Evolutionary conservation across 2,329 filamentous ascomycete species (phyloP).

Genomic region (Aspergillus glaucus): DNA sequence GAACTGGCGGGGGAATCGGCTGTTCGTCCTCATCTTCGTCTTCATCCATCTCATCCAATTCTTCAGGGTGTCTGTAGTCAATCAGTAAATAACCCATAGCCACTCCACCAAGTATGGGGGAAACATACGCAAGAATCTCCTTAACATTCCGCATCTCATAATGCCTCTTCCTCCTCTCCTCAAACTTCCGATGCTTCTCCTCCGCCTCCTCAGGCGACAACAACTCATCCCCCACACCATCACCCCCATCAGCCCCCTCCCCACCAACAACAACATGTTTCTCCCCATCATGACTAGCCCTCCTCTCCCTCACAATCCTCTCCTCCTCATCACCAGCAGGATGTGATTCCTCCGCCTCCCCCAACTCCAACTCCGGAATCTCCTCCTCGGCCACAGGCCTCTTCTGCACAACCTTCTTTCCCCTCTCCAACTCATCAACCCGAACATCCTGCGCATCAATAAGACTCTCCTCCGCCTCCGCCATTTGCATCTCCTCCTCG

Average conservation of each 20-base stretch:
- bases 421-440: constrained; percentile 59
- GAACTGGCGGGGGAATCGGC: constrained; percentile 23
- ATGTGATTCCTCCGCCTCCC: constrained; percentile 78
- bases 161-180: constrained; percentile 87
- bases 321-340: constrained; percentile 33
- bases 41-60: constrained; percentile 55
- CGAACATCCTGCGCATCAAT: constrained; percentile 65
- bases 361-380: constrained; percentile 85
- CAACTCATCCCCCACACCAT: constrained; percentile 36
- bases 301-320: constrained; percentile 40
- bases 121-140: constrained; percentile 65
- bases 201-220: constrained; percentile 64
- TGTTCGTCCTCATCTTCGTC: constrained; percentile 44
- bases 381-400: constrained; percentile 59
- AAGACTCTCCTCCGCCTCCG: constrained; percentile 29
- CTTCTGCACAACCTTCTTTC: constrained; percentile 37
- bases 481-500: constrained; percentile 55
- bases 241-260: constrained; percentile 26
- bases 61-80: constrained; percentile 53
- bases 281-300: constrained; percentile 43
- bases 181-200: constrained; percentile 89
- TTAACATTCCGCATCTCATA: constrained; percentile 99
- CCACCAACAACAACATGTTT: constrained; percentile 77
- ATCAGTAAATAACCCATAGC: constrained; percentile 6
- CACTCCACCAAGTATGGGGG: neutral